Base-by-base conservation (phyloP, 1,139 yeast genomes). In the Saccharomyces hybrid region DNA sequence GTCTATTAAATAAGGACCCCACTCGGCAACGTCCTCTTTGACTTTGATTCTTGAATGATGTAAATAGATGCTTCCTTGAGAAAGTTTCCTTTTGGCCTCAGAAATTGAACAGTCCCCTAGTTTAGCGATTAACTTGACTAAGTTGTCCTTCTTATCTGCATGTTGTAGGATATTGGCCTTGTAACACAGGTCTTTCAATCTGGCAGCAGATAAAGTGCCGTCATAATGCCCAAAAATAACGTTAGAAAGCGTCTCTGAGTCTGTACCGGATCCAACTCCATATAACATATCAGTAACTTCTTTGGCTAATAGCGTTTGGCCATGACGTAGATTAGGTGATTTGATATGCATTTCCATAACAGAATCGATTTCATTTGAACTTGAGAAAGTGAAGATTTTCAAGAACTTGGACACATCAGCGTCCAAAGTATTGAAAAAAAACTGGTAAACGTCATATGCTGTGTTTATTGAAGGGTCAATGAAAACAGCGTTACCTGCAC, bases 401-500 rank as follows among this genome's bases (percentile, higher is more conserved):
- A 93, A 74, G 52, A 89, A 80, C 61, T 77, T 79, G 29, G 75
- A 79, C 4, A 91, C 84, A 61, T 87, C 90, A 16, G 80, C 84
- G 71, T 93, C 99, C 0, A 89, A 84, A 0, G 86, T 78, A 60
- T 87, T 86, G 63, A 87, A 80, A 70, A 93, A 88, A 68, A 84
- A 88, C 67, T 93, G 99, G 69, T 86, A 93, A 61, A 93, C 72
- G 55, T 88, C 88, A 71, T 80, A 93, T 0, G 97, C 86, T 12
- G 87, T 78, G 1, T 97, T 93, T 58, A 86, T 71, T 14, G 74
- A 70, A 7, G 82, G 76, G 64, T 87, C 93, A 54, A 93, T 84
- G 74, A 95, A 93, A 2, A 95, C 82, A 0, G 99, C 98, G 73
- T 93, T 93, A 0, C 99, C 99, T 1, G 97, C 97, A 52, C 96